These are phyloP conservation scores for Gossypium australe DNA, from an alignment of 345 rosid genomes.

Conservation along the genomic window DNA sequence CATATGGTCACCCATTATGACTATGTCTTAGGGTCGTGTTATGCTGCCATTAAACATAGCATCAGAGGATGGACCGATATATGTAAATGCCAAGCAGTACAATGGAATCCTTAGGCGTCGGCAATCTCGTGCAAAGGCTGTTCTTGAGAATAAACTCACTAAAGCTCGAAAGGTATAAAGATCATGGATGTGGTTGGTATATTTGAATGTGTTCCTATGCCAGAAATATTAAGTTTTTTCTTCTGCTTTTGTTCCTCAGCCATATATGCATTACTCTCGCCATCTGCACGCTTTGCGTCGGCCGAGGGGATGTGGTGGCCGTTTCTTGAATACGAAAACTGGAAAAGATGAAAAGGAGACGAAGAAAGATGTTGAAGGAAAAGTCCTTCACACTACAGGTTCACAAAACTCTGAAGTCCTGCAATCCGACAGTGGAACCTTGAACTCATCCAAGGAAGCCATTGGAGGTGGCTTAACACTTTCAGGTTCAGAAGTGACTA, in stretches of 20 bases:
- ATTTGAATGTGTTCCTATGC: neutral
- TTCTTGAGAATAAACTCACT: slow-evolving; percentile 43
- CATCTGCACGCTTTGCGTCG: slow-evolving; percentile 98
- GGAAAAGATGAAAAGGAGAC: slow-evolving; percentile 28
- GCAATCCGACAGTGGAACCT: slow-evolving; percentile 62
- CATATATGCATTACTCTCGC: slow-evolving; percentile 90
- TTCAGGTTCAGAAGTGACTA: slow-evolving; percentile 39
- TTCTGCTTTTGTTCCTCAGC: slow-evolving; percentile 40
- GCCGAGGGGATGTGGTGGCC: slow-evolving; percentile 93
- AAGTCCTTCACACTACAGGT: slow-evolving; percentile 39
- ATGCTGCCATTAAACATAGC: slow-evolving; percentile 79
- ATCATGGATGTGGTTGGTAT: too few relatives aligned
- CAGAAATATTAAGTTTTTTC: neutral
- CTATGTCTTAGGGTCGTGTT: slow-evolving; percentile 52
- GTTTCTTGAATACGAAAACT: slow-evolving; percentile 71
- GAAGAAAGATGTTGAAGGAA: slow-evolving; percentile 24
- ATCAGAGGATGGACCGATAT: slow-evolving; percentile 76
- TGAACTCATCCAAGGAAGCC: slow-evolving; percentile 54
- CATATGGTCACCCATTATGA: neutral
- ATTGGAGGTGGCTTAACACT: slow-evolving; percentile 35
- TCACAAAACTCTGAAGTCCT: slow-evolving; percentile 78
- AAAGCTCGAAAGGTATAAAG: slow-evolving; percentile 59
- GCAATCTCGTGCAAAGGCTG: slow-evolving; percentile 87
- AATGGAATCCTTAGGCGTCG: slow-evolving; percentile 93
- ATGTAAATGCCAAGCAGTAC: slow-evolving; percentile 94